A percentile compares a stretch with the other conserved stretches of the same genome.
Evolutionary conservation across 768 basidiomycete species (phyloP).

Genomic region (Mycena leptocephala): DNA sequence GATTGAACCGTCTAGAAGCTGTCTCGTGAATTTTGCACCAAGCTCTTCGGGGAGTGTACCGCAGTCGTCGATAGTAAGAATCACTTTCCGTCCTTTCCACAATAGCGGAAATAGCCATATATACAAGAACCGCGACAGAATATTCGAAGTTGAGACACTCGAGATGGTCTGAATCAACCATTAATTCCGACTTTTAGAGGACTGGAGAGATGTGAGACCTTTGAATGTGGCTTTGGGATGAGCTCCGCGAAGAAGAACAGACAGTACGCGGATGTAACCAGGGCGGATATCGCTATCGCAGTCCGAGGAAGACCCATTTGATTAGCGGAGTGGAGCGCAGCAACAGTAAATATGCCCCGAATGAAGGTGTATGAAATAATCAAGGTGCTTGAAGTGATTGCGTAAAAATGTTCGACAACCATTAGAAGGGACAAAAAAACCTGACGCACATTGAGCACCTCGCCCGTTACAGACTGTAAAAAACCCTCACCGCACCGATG

Average conservation of each 20-base stretch:
- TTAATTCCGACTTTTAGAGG: too few species aligned
- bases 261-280: not conserved
- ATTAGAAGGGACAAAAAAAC: not conserved
- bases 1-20: not conserved
- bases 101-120: slow-evolving; percentile 19
- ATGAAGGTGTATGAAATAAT: slow-evolving; percentile 3
- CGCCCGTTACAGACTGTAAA: too few species aligned
- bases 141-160: slow-evolving; percentile 2
- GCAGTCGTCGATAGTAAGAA: slow-evolving; percentile 16
- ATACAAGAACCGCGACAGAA: slow-evolving; percentile 1
- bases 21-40: not conserved
- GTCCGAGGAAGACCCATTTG: not conserved
- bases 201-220: not conserved
- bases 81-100: slow-evolving; percentile 15
- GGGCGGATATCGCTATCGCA: not conserved
- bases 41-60: slow-evolving; percentile 4
- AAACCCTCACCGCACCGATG: not conserved
- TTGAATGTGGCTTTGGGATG: not conserved
- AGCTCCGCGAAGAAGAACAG: not conserved
- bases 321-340: not conserved
- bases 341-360: not conserved
- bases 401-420: not conserved
- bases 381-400: not conserved
- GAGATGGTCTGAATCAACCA: not conserved
- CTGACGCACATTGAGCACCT: not conserved